These are phyloP conservation scores for Sphaerulina musiva DNA, from an alignment of 2,329 filamentous ascomycete genomes.

Conservation along the genomic window DNA sequence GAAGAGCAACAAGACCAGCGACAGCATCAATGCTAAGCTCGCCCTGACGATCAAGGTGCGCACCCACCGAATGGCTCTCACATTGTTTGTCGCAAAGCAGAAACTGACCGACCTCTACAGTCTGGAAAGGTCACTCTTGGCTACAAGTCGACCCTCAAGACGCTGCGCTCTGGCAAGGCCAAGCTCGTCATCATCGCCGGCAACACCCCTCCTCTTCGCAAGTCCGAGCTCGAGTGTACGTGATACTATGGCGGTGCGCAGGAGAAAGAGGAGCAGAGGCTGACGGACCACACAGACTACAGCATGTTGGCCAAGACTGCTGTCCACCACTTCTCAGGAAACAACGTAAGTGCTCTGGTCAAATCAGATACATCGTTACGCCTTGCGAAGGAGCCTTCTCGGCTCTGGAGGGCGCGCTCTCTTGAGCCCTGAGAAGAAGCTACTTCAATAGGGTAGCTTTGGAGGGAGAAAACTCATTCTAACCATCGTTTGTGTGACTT, in stretches of 20 bases:
- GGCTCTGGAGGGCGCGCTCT: conserved; percentile 34
- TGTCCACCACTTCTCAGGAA: conserved; percentile 96
- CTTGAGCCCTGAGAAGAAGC: conserved; percentile 85
- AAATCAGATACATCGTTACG: conserved; percentile 15
- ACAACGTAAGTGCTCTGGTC: conserved; percentile 74
- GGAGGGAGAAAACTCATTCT: conserved; percentile 62
- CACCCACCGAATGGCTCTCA: neutral
- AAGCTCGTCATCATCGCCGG: conserved; percentile 94
- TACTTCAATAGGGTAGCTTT: conserved; percentile 52
- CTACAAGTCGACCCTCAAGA: conserved; percentile 86
- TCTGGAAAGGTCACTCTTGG: conserved; percentile 68
- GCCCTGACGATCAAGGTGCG: conserved; percentile 41
- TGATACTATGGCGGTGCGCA: conserved; percentile 18
- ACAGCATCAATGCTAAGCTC: conserved; percentile 67
- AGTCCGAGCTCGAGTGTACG: conserved; percentile 79
- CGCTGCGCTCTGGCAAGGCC: conserved; percentile 89
- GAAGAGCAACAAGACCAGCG: conserved; percentile 81
- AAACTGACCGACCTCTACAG: conserved; percentile 27
- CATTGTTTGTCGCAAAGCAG: neutral
- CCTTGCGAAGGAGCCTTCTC: conserved; percentile 34
- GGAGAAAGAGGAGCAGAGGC: conserved; percentile 7
- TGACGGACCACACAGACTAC: conserved; percentile 50
- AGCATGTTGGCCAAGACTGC: conserved; percentile 87
- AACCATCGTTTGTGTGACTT: conserved; percentile 37
- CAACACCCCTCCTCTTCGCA: conserved; percentile 96